Evolutionary conservation across 352 stramenopile species (phyloP).

Genomic region (Phytophthora crassamura): DNA sequence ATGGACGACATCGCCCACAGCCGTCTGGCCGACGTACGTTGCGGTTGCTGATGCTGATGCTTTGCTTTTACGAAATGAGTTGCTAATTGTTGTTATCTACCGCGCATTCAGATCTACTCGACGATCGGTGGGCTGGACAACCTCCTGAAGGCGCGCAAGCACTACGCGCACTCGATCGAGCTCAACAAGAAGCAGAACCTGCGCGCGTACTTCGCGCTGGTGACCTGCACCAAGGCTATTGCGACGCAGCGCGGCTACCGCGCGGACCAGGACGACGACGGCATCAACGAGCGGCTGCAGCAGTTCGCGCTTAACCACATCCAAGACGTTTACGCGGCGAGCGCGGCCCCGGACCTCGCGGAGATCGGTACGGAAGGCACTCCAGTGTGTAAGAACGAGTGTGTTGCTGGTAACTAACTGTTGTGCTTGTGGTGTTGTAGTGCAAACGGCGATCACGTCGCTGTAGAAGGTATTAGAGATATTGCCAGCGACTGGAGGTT

Average conservation of each 20-base stretch:
- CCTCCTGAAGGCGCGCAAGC: constrained; percentile 65
- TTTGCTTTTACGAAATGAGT: not conserved
- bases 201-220: constrained; percentile 54
- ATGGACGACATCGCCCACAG: constrained; percentile 71
- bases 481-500: not conserved
- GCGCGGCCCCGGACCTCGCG: constrained; percentile 49
- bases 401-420: constrained; percentile 9
- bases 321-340: constrained; percentile 45
- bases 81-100: not conserved
- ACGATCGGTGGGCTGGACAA: constrained; percentile 70
- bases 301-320: constrained; percentile 54
- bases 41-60: too few relatives aligned
- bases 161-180: constrained; percentile 73
- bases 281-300: constrained; percentile 65
- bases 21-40: constrained; percentile 65
- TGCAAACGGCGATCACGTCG: constrained; percentile 37
- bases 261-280: constrained; percentile 54
- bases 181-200: constrained; percentile 73
- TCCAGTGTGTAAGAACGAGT: not conserved
- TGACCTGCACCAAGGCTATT: constrained; percentile 66
- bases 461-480: constrained; percentile 30
- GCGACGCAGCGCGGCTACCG: constrained; percentile 50
- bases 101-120: constrained; percentile 52
- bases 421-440: constrained; percentile 14
- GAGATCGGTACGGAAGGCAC: constrained; percentile 43